A percentile compares a stretch with the other conserved stretches of the same genome.
Conservation (phyloP, 176 grass and related monocot species). For the Chrysopogon serrulatus region DNA sequence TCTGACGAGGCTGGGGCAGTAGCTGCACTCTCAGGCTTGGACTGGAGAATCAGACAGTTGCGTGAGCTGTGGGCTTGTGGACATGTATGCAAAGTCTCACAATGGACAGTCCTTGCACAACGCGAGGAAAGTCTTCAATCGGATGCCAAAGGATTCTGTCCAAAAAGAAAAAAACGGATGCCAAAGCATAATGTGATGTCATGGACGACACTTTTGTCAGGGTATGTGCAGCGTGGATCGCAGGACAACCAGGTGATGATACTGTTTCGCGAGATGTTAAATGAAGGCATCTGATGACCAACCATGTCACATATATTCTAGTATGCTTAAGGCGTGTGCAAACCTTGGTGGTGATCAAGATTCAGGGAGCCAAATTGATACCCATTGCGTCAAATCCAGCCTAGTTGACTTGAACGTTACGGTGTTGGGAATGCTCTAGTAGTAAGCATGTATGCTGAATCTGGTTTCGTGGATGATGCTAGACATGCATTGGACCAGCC, state of each 20-base stretch:
- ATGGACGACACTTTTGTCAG: constrained; percentile 83
- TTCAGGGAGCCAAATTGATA: constrained; percentile 59
- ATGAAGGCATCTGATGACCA: constrained; percentile 56
- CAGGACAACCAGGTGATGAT: constrained; percentile 44
- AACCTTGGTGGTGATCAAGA: constrained; percentile 51
- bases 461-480: constrained; percentile 66
- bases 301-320: constrained; percentile 75
- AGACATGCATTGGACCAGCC: constrained; percentile 46
- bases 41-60: constrained; percentile 51
- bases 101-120: constrained; percentile 28
- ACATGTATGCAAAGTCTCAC: constrained; percentile 72
- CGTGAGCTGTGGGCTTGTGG: constrained; percentile 72
- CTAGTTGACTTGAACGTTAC: constrained; percentile 41
- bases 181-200: constrained; percentile 54
- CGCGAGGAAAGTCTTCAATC: constrained; percentile 57
- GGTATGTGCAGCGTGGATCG: constrained; percentile 57
- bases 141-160: too few relatives aligned
- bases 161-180: too few relatives aligned
- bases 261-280: constrained; percentile 52
- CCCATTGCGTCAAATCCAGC: constrained; percentile 53
- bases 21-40: constrained; percentile 69
- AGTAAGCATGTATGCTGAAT: constrained; percentile 72
- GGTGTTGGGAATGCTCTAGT: constrained; percentile 77
- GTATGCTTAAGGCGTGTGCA: constrained; percentile 69
- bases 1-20: constrained; percentile 56